A percentile compares a stretch with the other conserved stretches of the same genome.
phyloP scores from a whole-genome alignment of 257 asterid species.

The Henckelia pumila region DNA sequence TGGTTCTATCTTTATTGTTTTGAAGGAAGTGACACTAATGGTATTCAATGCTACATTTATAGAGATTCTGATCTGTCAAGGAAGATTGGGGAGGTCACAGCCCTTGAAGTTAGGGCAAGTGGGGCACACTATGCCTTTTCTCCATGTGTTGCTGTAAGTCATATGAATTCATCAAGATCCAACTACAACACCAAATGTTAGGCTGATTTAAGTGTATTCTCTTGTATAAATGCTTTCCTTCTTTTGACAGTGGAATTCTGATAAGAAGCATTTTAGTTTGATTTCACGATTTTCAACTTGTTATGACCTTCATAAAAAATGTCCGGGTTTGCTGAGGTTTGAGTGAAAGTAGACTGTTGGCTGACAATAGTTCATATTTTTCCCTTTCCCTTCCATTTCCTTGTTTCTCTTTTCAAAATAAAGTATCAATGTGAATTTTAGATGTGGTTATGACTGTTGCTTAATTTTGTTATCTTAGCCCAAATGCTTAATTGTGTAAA shows the following conservation, averaged over 20 bases:
- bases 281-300: conserved; percentile 3
- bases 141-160: conserved; percentile 98
- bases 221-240: conserved; percentile 7
- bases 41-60: conserved; percentile 3
- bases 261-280: background rate
- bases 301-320: background rate
- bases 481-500: background rate
- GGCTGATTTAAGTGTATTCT: too few relatives aligned
- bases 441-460: background rate
- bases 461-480: background rate
- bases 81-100: conserved; percentile 85
- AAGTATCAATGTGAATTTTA: too few relatives aligned
- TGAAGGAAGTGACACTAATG: conserved; percentile 13
- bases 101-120: conserved; percentile 92
- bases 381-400: background rate
- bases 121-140: conserved; percentile 92
- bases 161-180: conserved; percentile 14
- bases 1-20: conserved; percentile 19
- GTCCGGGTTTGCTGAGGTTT: background rate
- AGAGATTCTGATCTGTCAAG: conserved; percentile 64
- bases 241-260: background rate
- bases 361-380: background rate
- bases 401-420: background rate
- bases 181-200: conserved; percentile 8
- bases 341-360: background rate